Evolutionary conservation across 805 yeast species (phyloP).

Genomic region (Priceomyces medius): DNA sequence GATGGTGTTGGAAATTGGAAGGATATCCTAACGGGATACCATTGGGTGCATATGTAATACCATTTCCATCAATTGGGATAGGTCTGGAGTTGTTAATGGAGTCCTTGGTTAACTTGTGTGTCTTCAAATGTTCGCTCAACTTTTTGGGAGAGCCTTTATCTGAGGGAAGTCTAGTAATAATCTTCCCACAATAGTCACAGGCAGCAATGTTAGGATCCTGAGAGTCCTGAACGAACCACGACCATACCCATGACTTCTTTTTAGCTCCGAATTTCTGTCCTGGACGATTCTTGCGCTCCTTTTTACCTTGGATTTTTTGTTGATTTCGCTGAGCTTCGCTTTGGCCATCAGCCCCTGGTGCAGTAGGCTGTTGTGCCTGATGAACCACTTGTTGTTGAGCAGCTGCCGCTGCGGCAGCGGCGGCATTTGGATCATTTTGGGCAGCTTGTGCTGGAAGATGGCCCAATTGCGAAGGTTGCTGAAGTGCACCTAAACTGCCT

Average conservation of each 20-base stretch:
- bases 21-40: constrained; percentile 26
- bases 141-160: constrained; percentile 64
- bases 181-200: constrained; percentile 54
- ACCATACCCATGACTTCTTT: constrained; percentile 64
- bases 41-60: constrained; percentile 31
- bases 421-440: constrained; percentile 10
- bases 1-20: constrained; percentile 12
- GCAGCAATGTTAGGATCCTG: constrained; percentile 49
- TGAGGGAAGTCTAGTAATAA: constrained; percentile 45
- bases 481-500: constrained; percentile 9
- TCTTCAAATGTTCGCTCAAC: constrained; percentile 53
- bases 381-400: constrained; percentile 10
- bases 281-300: constrained; percentile 44
- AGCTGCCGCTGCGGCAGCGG: constrained; percentile 12
- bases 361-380: constrained; percentile 6
- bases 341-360: constrained; percentile 7
- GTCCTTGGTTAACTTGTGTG: constrained; percentile 47
- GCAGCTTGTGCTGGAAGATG: constrained; percentile 7
- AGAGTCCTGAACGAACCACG: constrained; percentile 56
- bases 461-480: constrained; percentile 8
- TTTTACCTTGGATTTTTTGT: constrained; percentile 14
- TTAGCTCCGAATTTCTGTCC: constrained; percentile 61
- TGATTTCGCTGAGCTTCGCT: constrained; percentile 9
- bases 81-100: constrained; percentile 41
- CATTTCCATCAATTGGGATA: constrained; percentile 38